Evolutionary conservation across 2,329 filamentous ascomycete species (phyloP), one percentile per base, ranked within the genome.

Genomic region (Ilyonectria destructans): DNA sequence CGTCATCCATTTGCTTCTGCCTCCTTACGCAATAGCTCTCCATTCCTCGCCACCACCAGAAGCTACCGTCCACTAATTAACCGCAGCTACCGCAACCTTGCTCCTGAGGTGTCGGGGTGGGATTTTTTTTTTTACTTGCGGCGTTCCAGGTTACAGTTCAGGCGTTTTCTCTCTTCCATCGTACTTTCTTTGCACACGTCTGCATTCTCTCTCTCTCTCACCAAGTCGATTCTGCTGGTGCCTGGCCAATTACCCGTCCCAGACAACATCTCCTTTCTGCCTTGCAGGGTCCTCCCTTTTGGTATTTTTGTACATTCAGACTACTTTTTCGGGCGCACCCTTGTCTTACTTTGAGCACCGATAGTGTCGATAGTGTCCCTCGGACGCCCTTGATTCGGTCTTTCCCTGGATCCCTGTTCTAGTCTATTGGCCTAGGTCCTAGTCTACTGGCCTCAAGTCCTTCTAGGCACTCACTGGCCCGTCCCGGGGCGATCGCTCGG

Each of bases 401-500:
- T 5, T 21, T n/a, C 37, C 35, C 40, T 58, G 21, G 56, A 31
- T 19, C 49, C 15, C 40, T 43, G n/a, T 59, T 19, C 33, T 10
- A 63, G 69, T 17, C 57, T 21, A 31, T 45, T 46, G 9, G 40
- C 7, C 40, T 19, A 56, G 45, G 19, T 59, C 21, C 26, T 17
- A 63, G 69, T 17, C 57, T 21, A 21, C 57, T 46, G 9, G 40
- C 7, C 40, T 17, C 31, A 56, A 56, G 33, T 37, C 46, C 31
- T 37, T 9, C 29, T 48, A 23, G 23, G 40, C n/a, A 43, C 40
- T n/a, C 40, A 43, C 15, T 43, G n/a, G 35, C 46, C 55, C 40
- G 29, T 60, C 67, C 69, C 65, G 52, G 54, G 49, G 62, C 52
- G 40, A 65, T 65, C 62, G 62, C 49, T 59, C 37, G 48, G 55